Evolutionary conservation across 306 rosid species (phyloP).

Genomic region (Fagus sylvatica): DNA sequence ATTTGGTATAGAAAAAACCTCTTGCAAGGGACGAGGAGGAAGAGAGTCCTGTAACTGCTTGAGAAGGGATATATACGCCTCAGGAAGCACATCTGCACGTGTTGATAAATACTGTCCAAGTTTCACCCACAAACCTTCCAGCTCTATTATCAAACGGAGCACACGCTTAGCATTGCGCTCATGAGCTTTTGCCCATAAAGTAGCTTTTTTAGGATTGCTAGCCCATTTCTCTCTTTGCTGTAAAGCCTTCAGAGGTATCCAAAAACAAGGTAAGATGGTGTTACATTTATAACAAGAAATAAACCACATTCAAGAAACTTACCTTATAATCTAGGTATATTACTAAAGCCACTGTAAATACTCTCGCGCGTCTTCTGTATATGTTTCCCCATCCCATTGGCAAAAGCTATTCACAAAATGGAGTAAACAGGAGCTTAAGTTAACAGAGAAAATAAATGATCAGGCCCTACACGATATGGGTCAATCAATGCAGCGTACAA

Average conservation of each 20-base stretch:
- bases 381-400: constrained; percentile 53
- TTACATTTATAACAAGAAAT: neutral
- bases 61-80: constrained; percentile 72
- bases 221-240: constrained; percentile 88
- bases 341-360: constrained; percentile 44
- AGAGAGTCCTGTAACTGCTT: constrained; percentile 94
- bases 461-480: constrained; percentile 3
- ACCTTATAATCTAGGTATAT: constrained; percentile 62
- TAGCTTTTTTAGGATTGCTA: constrained; percentile 49
- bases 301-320: constrained; percentile 13
- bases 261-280: constrained; percentile 5
- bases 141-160: constrained; percentile 69
- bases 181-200: constrained; percentile 87
- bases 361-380: constrained; percentile 54
- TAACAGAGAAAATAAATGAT: constrained; percentile 6
- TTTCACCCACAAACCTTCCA: constrained; percentile 99
- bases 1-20: constrained; percentile 39
- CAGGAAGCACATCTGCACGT: constrained; percentile 96
- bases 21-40: constrained; percentile 94
- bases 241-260: constrained; percentile 51
- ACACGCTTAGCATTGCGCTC: constrained; percentile 90
- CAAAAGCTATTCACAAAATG: neutral
- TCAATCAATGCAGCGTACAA: constrained; percentile 16
- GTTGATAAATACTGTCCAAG: constrained; percentile 97
- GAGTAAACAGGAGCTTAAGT: neutral